A percentile compares a stretch with the other conserved stretches of the same genome.
phyloP scores from a whole-genome alignment of 2,329 filamentous ascomycete genomes.

The Bipolaris oryzae region DNA sequence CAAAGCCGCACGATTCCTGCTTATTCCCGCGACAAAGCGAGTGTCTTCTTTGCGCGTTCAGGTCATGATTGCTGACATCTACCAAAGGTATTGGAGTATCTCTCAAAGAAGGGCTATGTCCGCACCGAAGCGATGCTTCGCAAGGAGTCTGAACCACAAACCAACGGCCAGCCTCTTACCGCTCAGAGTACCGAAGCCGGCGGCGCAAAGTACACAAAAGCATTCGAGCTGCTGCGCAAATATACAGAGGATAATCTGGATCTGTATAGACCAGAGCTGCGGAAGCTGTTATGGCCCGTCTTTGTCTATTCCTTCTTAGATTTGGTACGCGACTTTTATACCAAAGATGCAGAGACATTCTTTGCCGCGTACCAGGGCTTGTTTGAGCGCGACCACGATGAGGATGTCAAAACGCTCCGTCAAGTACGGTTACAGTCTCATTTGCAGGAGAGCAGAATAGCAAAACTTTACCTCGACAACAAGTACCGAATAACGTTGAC shows the following conservation, averaged over 20 bases:
- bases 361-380: constrained; percentile 69
- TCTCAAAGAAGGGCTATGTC: constrained; percentile 93
- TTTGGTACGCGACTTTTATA: constrained; percentile 73
- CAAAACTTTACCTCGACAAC: constrained; percentile 80
- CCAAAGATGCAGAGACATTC: constrained; percentile 74
- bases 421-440: constrained; percentile 79
- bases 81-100: constrained; percentile 82
- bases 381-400: constrained; percentile 78
- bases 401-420: constrained; percentile 78
- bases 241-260: constrained; percentile 95
- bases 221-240: constrained; percentile 73
- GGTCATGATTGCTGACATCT: constrained; percentile 9
- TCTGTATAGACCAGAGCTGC: constrained; percentile 88
- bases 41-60: not conserved
- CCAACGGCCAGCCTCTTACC: constrained; percentile 78
- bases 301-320: constrained; percentile 93
- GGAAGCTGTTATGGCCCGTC: constrained; percentile 86
- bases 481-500: constrained; percentile 93
- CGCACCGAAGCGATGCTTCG: constrained; percentile 91
- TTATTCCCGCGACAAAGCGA: not conserved
- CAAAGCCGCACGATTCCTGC: not conserved
- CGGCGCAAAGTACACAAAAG: constrained; percentile 76
- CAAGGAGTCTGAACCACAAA: constrained; percentile 84
- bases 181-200: constrained; percentile 68
- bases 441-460: constrained; percentile 74